These are phyloP conservation scores for Aureobasidium subglaciale DNA, from an alignment of 2,329 filamentous ascomycete species.

Conservation along the genomic window DNA sequence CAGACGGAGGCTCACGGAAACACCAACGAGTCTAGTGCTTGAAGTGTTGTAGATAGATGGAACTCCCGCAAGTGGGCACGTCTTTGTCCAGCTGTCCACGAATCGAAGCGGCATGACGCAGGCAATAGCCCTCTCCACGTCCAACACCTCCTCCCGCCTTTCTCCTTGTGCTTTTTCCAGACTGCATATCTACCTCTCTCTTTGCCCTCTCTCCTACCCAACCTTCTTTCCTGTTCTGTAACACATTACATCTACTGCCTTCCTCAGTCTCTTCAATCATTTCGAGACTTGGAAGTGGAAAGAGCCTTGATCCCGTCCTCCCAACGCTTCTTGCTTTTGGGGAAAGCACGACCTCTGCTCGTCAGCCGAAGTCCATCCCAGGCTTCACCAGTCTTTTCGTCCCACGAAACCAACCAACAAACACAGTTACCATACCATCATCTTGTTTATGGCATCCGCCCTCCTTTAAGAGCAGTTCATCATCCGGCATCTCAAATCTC, in stretches of 20 bases:
- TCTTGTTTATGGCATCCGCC: slow-evolving; percentile 4
- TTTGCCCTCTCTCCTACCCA: slow-evolving; percentile 9
- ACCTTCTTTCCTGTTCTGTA: slow-evolving; percentile 16
- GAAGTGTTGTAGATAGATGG: slow-evolving; percentile 9
- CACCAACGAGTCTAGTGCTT: background rate
- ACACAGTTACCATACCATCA: slow-evolving; percentile 8
- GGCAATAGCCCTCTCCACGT: slow-evolving; percentile 10
- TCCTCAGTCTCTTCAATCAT: slow-evolving; percentile 9
- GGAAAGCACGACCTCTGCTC: slow-evolving; percentile 17
- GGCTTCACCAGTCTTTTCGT: slow-evolving; percentile 13
- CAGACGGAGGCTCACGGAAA: background rate
- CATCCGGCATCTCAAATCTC: slow-evolving; percentile 14
- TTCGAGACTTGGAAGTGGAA: slow-evolving; percentile 10
- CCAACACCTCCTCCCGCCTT: slow-evolving; percentile 15
- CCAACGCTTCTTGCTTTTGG: slow-evolving; percentile 14
- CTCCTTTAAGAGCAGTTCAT: slow-evolving; percentile 13
- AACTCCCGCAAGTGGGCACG: slow-evolving; percentile 1
- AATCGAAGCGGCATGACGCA: slow-evolving; percentile 11
- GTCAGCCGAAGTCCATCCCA: slow-evolving; percentile 9
- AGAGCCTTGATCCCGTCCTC: background rate
- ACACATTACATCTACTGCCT: slow-evolving; percentile 2
- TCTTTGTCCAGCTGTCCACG: slow-evolving; percentile 15
- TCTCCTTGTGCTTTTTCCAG: slow-evolving; percentile 11
- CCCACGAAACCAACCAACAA: slow-evolving; percentile 5
- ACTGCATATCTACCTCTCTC: slow-evolving; percentile 1